Evolutionary conservation across 305 asterid genomes (phyloP), one percentile per base, ranked within the genome.

Genomic region (Rubia occidens): DNA sequence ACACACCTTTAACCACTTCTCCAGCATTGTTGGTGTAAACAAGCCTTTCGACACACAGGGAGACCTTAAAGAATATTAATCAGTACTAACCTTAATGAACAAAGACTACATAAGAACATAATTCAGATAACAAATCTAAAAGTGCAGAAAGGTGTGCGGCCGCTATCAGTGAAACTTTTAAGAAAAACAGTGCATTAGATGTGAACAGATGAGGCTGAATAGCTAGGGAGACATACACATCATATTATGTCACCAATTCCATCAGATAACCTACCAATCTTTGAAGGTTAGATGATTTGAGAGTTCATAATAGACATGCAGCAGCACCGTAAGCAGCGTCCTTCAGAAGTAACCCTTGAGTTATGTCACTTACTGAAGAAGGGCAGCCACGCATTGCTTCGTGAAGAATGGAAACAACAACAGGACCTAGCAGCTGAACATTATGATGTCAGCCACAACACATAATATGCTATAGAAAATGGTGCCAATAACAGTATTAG

Each of bases 251-350:
- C 37, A 32, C 37, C 37, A 32, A 32, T 32, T 32, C 37, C 37
- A 29, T 66, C 18, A 13, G 37, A 43, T 32, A 62, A 72, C 87
- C 68, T 68, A 94, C 99, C 99, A 94, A 78, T 94, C 96, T 79
- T 85, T 88, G 83, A 94, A 94, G 81, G 87, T 89, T 77, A 94
- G 82, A 82, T 89, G 88, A 87, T 89, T 94, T 61, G 99, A 94
- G 76, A 94, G 97, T 81, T 91, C 97, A 76, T 91, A 94, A 81
- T 91, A 86, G 65, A 91, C 95, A 91, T 59, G 99, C 95, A 56
- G 99, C 97, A 72, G 97, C 99, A 76, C 94, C 89, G 82, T 94
- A 94, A 70, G 97, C 97, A 80, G 97, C 97, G 56, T 94, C 99
- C 85, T 94, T 94, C 69, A 91, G 90, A 79, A 94, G 97, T 82